A percentile compares a stretch with the other conserved stretches of the same genome.
These are phyloP conservation scores for Cercis canadensis DNA, from an alignment of 306 rosid genomes.

Conservation along the genomic window DNA sequence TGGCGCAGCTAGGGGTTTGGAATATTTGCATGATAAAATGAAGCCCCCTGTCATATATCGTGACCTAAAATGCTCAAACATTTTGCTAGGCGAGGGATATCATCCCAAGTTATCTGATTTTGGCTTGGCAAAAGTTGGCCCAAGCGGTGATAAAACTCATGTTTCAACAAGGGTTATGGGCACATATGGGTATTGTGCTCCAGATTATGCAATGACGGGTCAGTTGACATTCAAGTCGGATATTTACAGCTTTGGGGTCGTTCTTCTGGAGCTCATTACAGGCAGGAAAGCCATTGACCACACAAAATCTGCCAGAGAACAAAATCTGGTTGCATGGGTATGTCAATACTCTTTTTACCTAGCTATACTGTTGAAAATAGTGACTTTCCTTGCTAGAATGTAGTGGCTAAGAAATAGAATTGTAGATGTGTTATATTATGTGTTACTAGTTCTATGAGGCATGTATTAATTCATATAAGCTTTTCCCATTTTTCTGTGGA, in stretches of 20 bases:
- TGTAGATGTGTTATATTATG: not conserved
- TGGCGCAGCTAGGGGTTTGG: conserved; percentile 82
- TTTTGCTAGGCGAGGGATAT: conserved; percentile 80
- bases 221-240: conserved; percentile 87
- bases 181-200: conserved; percentile 85
- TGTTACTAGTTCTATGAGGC: conserved; percentile 10
- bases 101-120: conserved; percentile 73
- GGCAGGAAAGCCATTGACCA: conserved; percentile 78
- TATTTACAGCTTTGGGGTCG: conserved; percentile 90
- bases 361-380: conserved; percentile 12
- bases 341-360: conserved; percentile 35
- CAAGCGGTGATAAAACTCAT: conserved; percentile 76
- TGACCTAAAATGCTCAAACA: conserved; percentile 85
- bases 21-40: conserved; percentile 83
- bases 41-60: conserved; percentile 76
- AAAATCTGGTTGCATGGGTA: conserved; percentile 84
- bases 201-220: conserved; percentile 81
- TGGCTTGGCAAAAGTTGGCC: conserved; percentile 87
- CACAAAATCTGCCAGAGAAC: conserved; percentile 53
- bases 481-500: not conserved
- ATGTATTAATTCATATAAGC: conserved; percentile 15
- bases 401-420: not conserved
- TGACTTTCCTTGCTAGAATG: not conserved
- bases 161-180: conserved; percentile 87
- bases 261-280: conserved; percentile 89